Conservation (phyloP, 495 filamentous ascomycete species). For the Penicillium maclennaniae region DNA sequence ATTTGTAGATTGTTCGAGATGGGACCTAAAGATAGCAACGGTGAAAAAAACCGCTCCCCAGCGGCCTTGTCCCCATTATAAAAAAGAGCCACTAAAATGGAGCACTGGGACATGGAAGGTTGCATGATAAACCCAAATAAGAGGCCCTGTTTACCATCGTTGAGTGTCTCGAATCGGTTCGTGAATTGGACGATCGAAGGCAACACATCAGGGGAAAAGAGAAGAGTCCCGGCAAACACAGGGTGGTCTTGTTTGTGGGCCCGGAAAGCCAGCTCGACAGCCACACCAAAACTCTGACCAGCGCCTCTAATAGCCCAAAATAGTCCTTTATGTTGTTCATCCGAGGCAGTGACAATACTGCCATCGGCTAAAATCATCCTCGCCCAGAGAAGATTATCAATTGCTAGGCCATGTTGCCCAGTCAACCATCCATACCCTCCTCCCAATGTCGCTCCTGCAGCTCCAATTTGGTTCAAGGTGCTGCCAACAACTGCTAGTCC, state of each 20-base stretch:
- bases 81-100: constrained; percentile 32
- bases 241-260: constrained; percentile 27
- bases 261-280: constrained; percentile 35
- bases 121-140: constrained; percentile 31
- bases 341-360: constrained; percentile 25
- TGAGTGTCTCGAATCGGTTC: constrained; percentile 31
- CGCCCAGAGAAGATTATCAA: constrained; percentile 45
- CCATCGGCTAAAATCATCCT: constrained; percentile 48
- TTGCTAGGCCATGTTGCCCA: constrained; percentile 39
- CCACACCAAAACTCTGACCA: constrained; percentile 38
- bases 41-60: constrained; percentile 30
- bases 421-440: constrained; percentile 50
- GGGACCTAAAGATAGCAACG: constrained; percentile 23
- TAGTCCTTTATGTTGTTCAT: constrained; percentile 29
- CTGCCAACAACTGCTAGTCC: constrained; percentile 49
- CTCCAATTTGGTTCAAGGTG: constrained; percentile 27
- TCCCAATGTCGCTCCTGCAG: constrained; percentile 45
- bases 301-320: constrained; percentile 45
- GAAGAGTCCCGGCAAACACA: constrained; percentile 41
- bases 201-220: constrained; percentile 28
- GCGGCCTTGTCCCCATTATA: constrained; percentile 41
- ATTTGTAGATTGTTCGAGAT: constrained; percentile 17
- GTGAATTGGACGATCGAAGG: constrained; percentile 30
- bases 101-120: constrained; percentile 17
- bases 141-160: constrained; percentile 17